Evolutionary conservation across 805 yeast genomes (phyloP).

Genomic region (Kazachstania bromeliacearum): DNA sequence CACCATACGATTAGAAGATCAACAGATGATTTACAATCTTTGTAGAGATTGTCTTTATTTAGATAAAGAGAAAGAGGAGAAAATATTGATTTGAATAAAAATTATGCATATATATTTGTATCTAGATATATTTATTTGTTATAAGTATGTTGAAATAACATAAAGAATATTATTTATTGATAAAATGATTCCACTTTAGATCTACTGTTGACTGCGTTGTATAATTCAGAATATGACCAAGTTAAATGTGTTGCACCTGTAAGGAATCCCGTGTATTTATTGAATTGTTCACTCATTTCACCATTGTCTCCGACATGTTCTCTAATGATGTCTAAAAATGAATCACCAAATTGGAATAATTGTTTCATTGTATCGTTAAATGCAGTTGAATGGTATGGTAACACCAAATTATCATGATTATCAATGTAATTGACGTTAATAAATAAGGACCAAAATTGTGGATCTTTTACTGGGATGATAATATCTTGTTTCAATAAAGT

Average conservation of each 20-base stretch:
- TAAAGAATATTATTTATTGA: background rate
- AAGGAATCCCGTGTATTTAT: slow-evolving; percentile 69
- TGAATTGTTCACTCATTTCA: slow-evolving; percentile 88
- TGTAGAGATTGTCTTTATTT: slow-evolving; percentile 9
- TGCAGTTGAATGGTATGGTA: slow-evolving; percentile 29
- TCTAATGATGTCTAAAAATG: slow-evolving; percentile 50
- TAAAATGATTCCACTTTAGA: slow-evolving; percentile 12
- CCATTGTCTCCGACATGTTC: slow-evolving; percentile 49
- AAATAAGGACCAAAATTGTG: slow-evolving; percentile 19
- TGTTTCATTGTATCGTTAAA: slow-evolving; percentile 39
- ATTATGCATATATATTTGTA: background rate
- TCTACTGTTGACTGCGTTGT: slow-evolving; percentile 63
- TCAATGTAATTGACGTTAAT: slow-evolving; percentile 1
- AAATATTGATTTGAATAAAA: background rate
- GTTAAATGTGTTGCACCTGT: slow-evolving; percentile 83
- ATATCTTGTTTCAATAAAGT: slow-evolving; percentile 36
- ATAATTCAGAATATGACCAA: slow-evolving; percentile 81
- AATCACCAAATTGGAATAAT: slow-evolving; percentile 51
- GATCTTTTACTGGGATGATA: slow-evolving; percentile 26
- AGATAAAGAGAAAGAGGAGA: background rate
- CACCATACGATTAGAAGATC: slow-evolving; percentile 18
- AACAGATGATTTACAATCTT: slow-evolving; percentile 17
- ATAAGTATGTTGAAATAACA: background rate
- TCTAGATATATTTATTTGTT: background rate
- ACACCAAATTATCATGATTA: background rate